Conservation (phyloP, 2,329 filamentous ascomycete genomes). For the Ceratocystiopsis sp. region DNA sequence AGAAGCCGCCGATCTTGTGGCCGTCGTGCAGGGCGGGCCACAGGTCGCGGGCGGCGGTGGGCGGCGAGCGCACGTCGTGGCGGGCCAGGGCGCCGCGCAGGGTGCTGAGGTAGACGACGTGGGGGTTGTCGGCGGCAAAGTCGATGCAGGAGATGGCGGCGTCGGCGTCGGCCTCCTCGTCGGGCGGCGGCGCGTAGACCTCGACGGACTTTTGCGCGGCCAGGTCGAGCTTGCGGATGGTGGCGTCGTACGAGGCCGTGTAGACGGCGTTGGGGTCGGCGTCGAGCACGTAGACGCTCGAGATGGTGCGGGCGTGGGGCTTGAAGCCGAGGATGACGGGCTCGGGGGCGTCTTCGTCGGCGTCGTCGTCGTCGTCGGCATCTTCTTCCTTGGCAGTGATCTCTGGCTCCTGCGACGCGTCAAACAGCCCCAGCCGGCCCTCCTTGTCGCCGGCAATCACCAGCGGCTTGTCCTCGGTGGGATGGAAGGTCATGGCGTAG, state of each 20-base stretch:
- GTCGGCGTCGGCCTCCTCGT: conserved; percentile 30
- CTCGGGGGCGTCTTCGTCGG: conserved; percentile 47
- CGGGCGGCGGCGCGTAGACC: conserved; percentile 58
- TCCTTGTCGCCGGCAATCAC: conserved; percentile 92
- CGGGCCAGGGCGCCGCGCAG: conserved; percentile 65
- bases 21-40: conserved; percentile 53
- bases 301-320: conserved; percentile 75
- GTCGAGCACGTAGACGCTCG: conserved; percentile 62
- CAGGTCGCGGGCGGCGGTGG: conserved; percentile 36
- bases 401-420: conserved; percentile 51
- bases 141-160: conserved; percentile 73
- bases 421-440: conserved; percentile 78
- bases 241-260: conserved; percentile 83
- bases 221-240: conserved; percentile 74
- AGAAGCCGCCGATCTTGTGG: conserved; percentile 93
- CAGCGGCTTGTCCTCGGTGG: conserved; percentile 67
- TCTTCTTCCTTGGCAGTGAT: conserved; percentile 33
- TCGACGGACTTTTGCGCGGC: conserved; percentile 64
- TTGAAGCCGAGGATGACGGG: conserved; percentile 83
- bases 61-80: conserved; percentile 53
- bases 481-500: conserved; percentile 80
- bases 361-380: conserved; percentile 46
- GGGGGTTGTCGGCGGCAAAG: conserved; percentile 51
- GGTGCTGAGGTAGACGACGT: conserved; percentile 74
- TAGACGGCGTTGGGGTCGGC: conserved; percentile 60